A percentile compares a stretch with the other conserved stretches of the same genome.
phyloP scores from a whole-genome alignment of 2,329 filamentous ascomycete genomes.

The Gnomoniopsis sp. region DNA sequence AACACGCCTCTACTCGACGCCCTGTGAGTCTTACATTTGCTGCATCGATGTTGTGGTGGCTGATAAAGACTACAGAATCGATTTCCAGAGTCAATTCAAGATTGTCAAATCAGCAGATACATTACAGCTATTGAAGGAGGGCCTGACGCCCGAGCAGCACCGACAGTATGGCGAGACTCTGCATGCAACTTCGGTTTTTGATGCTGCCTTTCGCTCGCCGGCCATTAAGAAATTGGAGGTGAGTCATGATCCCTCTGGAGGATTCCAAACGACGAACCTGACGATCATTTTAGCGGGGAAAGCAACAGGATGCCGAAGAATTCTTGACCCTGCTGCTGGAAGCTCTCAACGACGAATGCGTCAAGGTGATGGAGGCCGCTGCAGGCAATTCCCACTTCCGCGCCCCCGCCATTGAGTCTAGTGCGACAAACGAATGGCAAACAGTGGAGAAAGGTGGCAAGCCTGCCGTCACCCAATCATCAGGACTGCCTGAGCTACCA shows the following conservation, averaged over 20 bases:
- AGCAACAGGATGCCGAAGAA: slow-evolving; percentile 97
- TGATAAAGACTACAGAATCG: slow-evolving; percentile 60
- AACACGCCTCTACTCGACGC: slow-evolving; percentile 89
- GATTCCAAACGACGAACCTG: slow-evolving; percentile 14
- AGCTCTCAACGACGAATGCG: slow-evolving; percentile 89
- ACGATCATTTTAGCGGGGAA: slow-evolving; percentile 64
- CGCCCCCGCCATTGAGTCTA: slow-evolving; percentile 22
- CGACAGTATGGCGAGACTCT: slow-evolving; percentile 90
- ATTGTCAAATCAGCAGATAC: slow-evolving; percentile 76
- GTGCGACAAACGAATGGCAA: slow-evolving; percentile 66
- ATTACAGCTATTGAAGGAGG: slow-evolving; percentile 67
- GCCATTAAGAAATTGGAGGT: slow-evolving; percentile 89
- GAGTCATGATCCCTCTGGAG: slow-evolving; percentile 33
- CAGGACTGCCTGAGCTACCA: slow-evolving; percentile 66
- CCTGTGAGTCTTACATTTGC: slow-evolving; percentile 58
- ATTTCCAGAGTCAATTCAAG: slow-evolving; percentile 92
- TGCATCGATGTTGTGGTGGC: neutral
- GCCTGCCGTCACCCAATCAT: slow-evolving; percentile 78
- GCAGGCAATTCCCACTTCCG: neutral
- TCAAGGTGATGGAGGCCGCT: slow-evolving; percentile 57
- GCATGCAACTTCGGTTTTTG: slow-evolving; percentile 91
- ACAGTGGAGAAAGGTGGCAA: slow-evolving; percentile 94
- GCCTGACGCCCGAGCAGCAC: slow-evolving; percentile 77
- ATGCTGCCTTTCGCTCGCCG: slow-evolving; percentile 74
- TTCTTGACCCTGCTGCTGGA: slow-evolving; percentile 92